Evolutionary conservation across 83 land plant species (phyloP).

Genomic region (Thuja plicata): DNA sequence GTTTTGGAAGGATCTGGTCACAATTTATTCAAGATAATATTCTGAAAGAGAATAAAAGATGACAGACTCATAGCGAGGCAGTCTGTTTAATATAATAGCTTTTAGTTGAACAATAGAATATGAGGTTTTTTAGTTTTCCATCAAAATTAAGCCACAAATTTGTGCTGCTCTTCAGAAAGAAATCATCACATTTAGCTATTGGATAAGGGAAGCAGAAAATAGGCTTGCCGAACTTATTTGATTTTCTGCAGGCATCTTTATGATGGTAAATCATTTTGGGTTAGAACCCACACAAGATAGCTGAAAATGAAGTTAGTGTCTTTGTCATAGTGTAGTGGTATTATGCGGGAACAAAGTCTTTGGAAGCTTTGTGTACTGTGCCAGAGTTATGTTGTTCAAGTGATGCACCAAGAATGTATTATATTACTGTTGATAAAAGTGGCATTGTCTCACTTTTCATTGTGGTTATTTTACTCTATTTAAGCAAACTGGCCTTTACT

Average conservation of each 20-base stretch:
- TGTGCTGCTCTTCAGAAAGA: not conserved
- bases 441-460: not conserved
- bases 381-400: not conserved
- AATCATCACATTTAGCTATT: not conserved
- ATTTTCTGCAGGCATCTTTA: slow-evolving; percentile 6
- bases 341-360: not conserved
- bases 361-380: slow-evolving; percentile 13
- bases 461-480: not conserved
- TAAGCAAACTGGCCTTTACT: not conserved
- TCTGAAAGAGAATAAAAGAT: not conserved
- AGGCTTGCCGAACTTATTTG: not conserved
- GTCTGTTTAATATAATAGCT: not conserved
- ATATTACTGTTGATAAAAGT: slow-evolving; percentile 5
- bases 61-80: not conserved
- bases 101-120: not conserved
- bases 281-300: slow-evolving; percentile 6
- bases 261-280: slow-evolving; percentile 5
- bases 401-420: slow-evolving; percentile 12
- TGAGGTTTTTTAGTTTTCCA: not conserved
- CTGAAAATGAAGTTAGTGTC: slow-evolving; percentile 13
- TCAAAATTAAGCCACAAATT: not conserved
- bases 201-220: slow-evolving; percentile 9
- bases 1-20: not conserved
- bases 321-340: not conserved
- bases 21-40: not conserved